Evolutionary conservation across 257 asterid species (phyloP).

Genomic region (Craterostigma plantagineum): DNA sequence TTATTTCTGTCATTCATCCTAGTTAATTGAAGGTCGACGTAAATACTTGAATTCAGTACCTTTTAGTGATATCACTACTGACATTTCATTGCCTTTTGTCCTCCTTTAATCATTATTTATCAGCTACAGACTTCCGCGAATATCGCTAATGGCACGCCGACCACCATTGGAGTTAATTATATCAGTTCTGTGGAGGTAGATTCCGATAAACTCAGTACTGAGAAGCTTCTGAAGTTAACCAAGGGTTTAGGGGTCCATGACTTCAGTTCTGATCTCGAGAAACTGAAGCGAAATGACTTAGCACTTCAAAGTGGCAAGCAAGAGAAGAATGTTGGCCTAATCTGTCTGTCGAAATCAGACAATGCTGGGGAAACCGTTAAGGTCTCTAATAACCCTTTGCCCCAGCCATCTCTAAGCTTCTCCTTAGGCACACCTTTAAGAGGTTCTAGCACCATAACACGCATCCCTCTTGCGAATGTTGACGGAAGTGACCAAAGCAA

Average conservation of each 20-base stretch:
- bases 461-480: constrained; percentile 27
- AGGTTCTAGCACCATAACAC: constrained; percentile 25
- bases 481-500: constrained; percentile 58
- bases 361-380: constrained; percentile 5
- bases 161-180: too few species aligned
- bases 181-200: constrained; percentile 9
- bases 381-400: constrained; percentile 31
- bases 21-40: too few species aligned
- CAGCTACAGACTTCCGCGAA: too few species aligned
- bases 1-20: too few species aligned
- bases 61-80: too few species aligned
- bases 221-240: constrained; percentile 32
- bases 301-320: constrained; percentile 9
- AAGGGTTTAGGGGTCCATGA: constrained; percentile 24
- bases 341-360: too few species aligned
- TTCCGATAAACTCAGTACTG: constrained; percentile 18
- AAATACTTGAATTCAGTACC: too few species aligned
- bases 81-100: too few species aligned
- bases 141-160: too few species aligned
- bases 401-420: constrained; percentile 44
- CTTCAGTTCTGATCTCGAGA: constrained; percentile 17
- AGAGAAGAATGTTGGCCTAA: too few species aligned
- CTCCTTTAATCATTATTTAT: too few species aligned
- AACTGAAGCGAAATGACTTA: constrained; percentile 22
- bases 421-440: constrained; percentile 31